These are phyloP conservation scores for Apostasia ramifera DNA, from an alignment of 106 monocot species.

Conservation along the genomic window DNA sequence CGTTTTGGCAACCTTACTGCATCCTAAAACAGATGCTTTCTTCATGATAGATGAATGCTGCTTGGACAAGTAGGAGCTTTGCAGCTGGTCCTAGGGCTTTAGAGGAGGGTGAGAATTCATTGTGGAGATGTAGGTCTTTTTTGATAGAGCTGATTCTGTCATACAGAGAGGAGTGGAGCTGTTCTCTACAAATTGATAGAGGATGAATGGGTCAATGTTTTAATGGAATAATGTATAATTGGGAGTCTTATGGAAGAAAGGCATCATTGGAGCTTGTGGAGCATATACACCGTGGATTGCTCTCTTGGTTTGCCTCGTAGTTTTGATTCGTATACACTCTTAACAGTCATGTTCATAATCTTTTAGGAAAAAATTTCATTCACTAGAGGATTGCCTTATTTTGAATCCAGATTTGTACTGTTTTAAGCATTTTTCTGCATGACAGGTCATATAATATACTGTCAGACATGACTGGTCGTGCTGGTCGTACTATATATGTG, in stretches of 20 bases:
- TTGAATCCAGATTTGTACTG: neutral
- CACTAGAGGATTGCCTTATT: neutral
- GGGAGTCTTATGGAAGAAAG: conserved; percentile 45
- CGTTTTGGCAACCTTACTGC: conserved; percentile 14
- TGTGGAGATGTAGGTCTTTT: conserved; percentile 32
- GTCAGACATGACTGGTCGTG: conserved; percentile 54
- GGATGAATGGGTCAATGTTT: conserved; percentile 34
- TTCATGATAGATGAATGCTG: conserved; percentile 63
- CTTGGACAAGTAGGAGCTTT: conserved; percentile 57
- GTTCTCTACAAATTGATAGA: conserved; percentile 27
- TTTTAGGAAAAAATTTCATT: neutral
- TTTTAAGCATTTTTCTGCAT: neutral
- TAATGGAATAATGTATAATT: conserved; percentile 32
- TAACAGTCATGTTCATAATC: conserved; percentile 4
- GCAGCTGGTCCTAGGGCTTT: conserved; percentile 35
- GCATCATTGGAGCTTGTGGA: conserved; percentile 66
- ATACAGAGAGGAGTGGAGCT: conserved; percentile 35
- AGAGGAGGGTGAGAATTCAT: conserved; percentile 47
- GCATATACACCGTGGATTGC: conserved; percentile 41
- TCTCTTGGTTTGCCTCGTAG: conserved; percentile 53
- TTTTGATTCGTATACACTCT: conserved; percentile 17
- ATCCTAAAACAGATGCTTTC: conserved; percentile 38
- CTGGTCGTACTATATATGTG: conserved; percentile 69
- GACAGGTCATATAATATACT: conserved; percentile 11
- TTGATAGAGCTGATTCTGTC: conserved; percentile 33